Evolutionary conservation across 805 yeast genomes (phyloP).

Genomic region (Suhomyces tanzawaensis): DNA sequence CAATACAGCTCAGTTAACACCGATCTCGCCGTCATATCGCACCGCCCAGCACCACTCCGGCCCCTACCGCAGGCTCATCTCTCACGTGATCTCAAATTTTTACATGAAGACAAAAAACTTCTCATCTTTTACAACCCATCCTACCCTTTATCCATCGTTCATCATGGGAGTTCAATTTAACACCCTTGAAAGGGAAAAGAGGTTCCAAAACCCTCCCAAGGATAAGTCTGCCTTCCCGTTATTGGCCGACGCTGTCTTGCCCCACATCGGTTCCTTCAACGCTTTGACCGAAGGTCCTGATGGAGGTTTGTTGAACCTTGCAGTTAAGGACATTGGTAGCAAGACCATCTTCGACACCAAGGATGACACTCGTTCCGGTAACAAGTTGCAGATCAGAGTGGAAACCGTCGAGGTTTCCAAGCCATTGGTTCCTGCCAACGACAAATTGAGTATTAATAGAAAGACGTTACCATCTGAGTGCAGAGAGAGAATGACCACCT

Average conservation of each 20-base stretch:
- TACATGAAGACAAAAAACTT: slow-evolving; percentile 2
- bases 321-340: slow-evolving; percentile 83
- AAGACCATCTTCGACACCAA: slow-evolving; percentile 82
- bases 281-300: slow-evolving; percentile 87
- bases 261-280: slow-evolving; percentile 95
- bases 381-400: slow-evolving; percentile 79
- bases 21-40: no score
- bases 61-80: neutral
- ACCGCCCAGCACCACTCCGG: neutral
- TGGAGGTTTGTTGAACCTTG: slow-evolving; percentile 82
- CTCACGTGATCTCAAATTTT: slow-evolving; percentile 9
- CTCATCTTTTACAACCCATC: slow-evolving; percentile 7
- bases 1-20: no score
- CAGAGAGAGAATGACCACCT: slow-evolving; percentile 84
- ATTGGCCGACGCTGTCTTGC: slow-evolving; percentile 84
- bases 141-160: neutral
- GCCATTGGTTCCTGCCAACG: slow-evolving; percentile 71
- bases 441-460: slow-evolving; percentile 74
- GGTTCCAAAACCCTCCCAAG: slow-evolving; percentile 86
- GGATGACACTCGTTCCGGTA: slow-evolving; percentile 71
- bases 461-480: slow-evolving; percentile 76
- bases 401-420: slow-evolving; percentile 85
- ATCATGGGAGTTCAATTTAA: slow-evolving; percentile 57
- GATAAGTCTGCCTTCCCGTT: slow-evolving; percentile 81
- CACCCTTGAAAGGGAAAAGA: slow-evolving; percentile 83